Conservation (phyloP, 257 asterid species). For the Thymus mandschuricus region DNA sequence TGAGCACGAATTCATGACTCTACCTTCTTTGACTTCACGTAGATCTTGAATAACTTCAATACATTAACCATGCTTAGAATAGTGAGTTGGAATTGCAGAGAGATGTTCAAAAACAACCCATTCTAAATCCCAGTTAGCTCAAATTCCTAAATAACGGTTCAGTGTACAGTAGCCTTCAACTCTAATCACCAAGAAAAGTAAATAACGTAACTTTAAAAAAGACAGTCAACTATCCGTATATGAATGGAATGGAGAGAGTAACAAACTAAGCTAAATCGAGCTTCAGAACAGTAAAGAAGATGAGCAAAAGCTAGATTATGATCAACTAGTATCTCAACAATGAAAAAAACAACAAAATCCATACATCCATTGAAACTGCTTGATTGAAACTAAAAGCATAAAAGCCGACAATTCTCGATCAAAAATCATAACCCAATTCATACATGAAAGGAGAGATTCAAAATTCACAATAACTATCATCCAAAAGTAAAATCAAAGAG, state of each 20-base stretch:
- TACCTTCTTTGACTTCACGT: not conserved
- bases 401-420: not conserved
- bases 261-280: slow-evolving; percentile 1
- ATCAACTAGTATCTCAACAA: not conserved
- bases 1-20: not conserved
- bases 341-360: not conserved
- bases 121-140: not conserved
- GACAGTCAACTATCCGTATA: too few species aligned
- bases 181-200: slow-evolving; percentile 5
- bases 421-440: slow-evolving; percentile 10
- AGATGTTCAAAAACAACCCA: not conserved
- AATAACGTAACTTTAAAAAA: too few species aligned
- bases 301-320: not conserved
- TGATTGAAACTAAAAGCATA: not conserved
- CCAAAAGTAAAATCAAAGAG: not conserved
- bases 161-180: slow-evolving; percentile 9
- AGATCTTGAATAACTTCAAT: not conserved
- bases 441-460: not conserved
- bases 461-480: slow-evolving; percentile 1
- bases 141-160: slow-evolving; percentile 5
- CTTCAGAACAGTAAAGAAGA: not conserved
- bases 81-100: not conserved
- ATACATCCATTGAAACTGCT: not conserved
- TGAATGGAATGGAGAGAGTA: not conserved
- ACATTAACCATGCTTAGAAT: not conserved